Conservation (phyloP, 108 stramenopile genomes). For the Cylindrotheca fusiformis region DNA sequence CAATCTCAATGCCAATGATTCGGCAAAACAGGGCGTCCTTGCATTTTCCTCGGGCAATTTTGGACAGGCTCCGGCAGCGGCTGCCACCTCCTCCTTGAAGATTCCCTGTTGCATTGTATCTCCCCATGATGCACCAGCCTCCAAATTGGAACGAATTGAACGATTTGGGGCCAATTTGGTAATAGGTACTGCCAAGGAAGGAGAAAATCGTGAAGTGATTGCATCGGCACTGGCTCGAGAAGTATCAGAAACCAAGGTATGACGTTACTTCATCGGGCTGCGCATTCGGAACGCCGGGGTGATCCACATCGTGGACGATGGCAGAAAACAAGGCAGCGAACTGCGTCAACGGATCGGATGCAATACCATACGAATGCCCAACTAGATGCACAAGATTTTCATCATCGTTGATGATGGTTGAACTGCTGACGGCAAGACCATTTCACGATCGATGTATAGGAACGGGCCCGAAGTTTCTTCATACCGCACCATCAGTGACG, state of each 20-base stretch:
- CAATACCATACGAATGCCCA: too few relatives aligned
- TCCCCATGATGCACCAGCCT: conserved; percentile 4
- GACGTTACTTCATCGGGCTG: conserved; percentile 11
- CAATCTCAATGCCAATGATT: neutral
- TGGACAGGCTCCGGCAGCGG: conserved; percentile 1
- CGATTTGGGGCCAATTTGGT: conserved; percentile 2
- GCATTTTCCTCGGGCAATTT: neutral
- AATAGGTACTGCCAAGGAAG: neutral
- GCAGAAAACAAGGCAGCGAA: too few relatives aligned
- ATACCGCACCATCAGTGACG: too few relatives aligned
- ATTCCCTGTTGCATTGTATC: neutral
- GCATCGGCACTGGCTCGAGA: conserved; percentile 1
- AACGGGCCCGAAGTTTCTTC: too few relatives aligned
- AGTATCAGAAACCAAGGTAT: neutral
- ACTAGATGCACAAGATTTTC: too few relatives aligned
- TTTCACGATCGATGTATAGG: too few relatives aligned
- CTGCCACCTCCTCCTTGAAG: neutral
- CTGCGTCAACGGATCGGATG: too few relatives aligned
- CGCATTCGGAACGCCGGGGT: too few relatives aligned
- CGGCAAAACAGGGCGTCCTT: neutral
- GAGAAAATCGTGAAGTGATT: conserved; percentile 1
- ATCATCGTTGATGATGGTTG: too few relatives aligned
- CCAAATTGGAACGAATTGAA: conserved; percentile 1
- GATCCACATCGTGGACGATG: too few relatives aligned
- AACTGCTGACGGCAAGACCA: too few relatives aligned